Conservation (phyloP, 176 grass and related monocot genomes). For the Oryza glumipatula region DNA sequence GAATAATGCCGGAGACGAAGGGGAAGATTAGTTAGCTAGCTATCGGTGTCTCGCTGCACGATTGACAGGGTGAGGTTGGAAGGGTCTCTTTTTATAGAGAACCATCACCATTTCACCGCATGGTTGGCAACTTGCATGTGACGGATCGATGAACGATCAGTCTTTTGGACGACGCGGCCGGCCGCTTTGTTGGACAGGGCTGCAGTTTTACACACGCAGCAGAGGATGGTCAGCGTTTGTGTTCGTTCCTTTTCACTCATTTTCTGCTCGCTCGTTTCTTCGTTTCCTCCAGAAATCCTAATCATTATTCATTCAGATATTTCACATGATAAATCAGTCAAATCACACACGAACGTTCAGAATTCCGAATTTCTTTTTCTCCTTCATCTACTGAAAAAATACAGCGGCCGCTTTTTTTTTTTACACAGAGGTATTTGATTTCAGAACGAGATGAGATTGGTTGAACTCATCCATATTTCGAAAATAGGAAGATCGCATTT, state of each 20-base stretch:
- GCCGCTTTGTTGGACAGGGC: background rate
- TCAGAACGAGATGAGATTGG: too few relatives aligned
- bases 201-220: background rate
- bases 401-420: background rate
- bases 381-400: background rate
- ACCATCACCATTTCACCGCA: background rate
- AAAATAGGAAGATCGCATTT: too few relatives aligned
- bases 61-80: slow-evolving; percentile 19
- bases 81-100: slow-evolving; percentile 41
- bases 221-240: slow-evolving; percentile 1
- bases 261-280: background rate
- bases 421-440: background rate
- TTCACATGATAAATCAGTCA: background rate
- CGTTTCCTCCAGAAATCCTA: background rate
- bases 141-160: background rate
- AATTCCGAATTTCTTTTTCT: background rate
- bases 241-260: background rate
- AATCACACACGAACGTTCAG: background rate
- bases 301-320: background rate
- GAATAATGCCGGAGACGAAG: background rate
- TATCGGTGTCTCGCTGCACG: slow-evolving; percentile 22
- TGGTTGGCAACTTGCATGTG: background rate
- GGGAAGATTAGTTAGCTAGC: background rate
- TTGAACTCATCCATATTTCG: too few relatives aligned
- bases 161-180: background rate